Evolutionary conservation across 202 grass and related monocot genomes (phyloP).

Genomic region (Panicum hallii): DNA sequence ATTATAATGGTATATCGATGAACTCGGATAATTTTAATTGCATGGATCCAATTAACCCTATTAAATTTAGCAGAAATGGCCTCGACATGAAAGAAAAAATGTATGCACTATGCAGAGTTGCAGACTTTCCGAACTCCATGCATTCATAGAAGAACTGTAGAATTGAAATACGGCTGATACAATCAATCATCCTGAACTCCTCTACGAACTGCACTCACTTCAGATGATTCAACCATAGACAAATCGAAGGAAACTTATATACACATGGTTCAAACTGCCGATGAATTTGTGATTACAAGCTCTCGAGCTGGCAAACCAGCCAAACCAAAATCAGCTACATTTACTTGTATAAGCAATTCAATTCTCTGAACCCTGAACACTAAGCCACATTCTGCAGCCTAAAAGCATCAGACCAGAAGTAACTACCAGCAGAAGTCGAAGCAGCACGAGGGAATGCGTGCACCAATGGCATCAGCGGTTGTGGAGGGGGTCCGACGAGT

Average conservation of each 20-base stretch:
- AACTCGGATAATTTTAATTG: no score
- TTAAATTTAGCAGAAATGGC: not conserved
- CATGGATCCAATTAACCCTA: no score
- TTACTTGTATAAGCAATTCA: constrained; percentile 37
- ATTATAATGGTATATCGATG: no score
- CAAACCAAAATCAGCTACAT: constrained; percentile 48
- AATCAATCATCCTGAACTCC: not conserved
- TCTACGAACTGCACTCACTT: not conserved
- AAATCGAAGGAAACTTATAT: not conserved
- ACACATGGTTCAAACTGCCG: constrained; percentile 18
- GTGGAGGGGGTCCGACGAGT: constrained; percentile 83
- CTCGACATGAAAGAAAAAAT: not conserved
- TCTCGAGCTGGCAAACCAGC: constrained; percentile 23
- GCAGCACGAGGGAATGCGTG: not conserved
- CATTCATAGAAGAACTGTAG: not conserved
- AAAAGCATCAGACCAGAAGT: not conserved
- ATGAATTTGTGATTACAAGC: constrained; percentile 40
- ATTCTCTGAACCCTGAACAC: constrained; percentile 14
- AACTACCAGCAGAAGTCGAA: not conserved
- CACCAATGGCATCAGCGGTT: constrained; percentile 49
- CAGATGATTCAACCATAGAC: constrained; percentile 11
- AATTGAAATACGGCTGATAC: not conserved
- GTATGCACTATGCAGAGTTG: not conserved
- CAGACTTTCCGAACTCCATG: no score
- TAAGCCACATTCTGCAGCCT: constrained; percentile 35